A percentile compares a stretch with the other conserved stretches of the same genome.
These are phyloP conservation scores for Capronia coronata DNA, from an alignment of 2,329 filamentous ascomycete species.

Conservation along the genomic window DNA sequence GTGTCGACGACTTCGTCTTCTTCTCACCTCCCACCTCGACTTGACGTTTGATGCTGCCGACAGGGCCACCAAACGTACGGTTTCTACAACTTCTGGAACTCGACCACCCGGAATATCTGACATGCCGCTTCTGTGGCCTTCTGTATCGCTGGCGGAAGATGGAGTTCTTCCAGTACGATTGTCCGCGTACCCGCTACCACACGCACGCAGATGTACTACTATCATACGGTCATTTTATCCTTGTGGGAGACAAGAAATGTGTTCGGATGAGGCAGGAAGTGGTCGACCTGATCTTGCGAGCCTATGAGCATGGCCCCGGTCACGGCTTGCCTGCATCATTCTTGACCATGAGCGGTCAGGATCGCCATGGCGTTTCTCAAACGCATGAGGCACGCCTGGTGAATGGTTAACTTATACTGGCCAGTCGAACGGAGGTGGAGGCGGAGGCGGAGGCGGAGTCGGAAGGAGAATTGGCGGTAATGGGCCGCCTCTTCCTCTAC, in stretches of 20 bases:
- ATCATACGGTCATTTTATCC: slow-evolving; percentile 9
- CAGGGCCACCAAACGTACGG: slow-evolving; percentile 13
- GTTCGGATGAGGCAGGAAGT: slow-evolving; percentile 5
- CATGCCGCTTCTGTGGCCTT: slow-evolving; percentile 16
- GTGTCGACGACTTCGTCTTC: slow-evolving; percentile 15
- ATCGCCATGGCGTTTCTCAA: slow-evolving; percentile 3
- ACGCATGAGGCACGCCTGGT: slow-evolving; percentile 14
- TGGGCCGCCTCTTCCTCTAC: neutral
- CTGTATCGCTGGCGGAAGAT: slow-evolving; percentile 14
- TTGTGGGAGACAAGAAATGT: slow-evolving; percentile 3
- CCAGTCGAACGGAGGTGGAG: slow-evolving; percentile 12
- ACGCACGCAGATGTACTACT: slow-evolving; percentile 4
- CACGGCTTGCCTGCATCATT: slow-evolving; percentile 10
- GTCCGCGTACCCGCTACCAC: slow-evolving; percentile 13
- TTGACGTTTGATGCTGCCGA: slow-evolving; percentile 5
- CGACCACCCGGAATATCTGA: slow-evolving; percentile 20
- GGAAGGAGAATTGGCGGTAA: slow-evolving; percentile 1
- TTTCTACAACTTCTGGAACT: slow-evolving; percentile 16
- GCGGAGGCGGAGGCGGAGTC: slow-evolving; percentile 6
- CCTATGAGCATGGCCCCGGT: slow-evolving; percentile 12
- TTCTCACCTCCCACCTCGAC: slow-evolving; percentile 16
- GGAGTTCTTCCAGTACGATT: slow-evolving; percentile 7
- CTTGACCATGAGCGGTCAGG: slow-evolving; percentile 10
- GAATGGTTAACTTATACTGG: slow-evolving; percentile 19
- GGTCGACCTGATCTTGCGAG: slow-evolving; percentile 20